Evolutionary conservation across 441 rosid species (phyloP), one percentile per base, ranked within the genome.

Genomic region (Aleurites moluccanus): DNA sequence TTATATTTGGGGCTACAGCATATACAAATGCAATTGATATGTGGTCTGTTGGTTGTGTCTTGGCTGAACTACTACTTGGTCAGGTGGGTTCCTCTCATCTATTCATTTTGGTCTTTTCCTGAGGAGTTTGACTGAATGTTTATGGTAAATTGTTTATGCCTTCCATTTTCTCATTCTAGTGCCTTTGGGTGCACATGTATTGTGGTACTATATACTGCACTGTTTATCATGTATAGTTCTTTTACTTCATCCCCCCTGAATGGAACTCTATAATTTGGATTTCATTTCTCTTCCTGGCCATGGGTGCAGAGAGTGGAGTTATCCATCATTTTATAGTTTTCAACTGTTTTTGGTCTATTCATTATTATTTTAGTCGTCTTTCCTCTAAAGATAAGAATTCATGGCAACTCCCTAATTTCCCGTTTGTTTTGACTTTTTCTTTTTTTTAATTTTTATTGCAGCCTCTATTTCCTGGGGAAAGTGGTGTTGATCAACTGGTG

Each of bases 381-480:
- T 10, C 25, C 30, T 64, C 42, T 56, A 1, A 52, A 49, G 49
- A 35, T 38, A 35, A 35, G 28, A 9, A 44, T 67, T 11, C 1
- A 50, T 53, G 28, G 40, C 62, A 9, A n/a, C 21, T 49, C 72
- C 40, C 69, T 74, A 56, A 72, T 65, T 28, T 69, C 47, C 38
- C 45, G 42, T 74, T 4, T 3, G 7, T 75, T 4, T 74, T 74
- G 14, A 25, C 64, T n/a, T 6, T 11, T n/a, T 25, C 13, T 4
- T 3, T 38, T 4, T 10, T 28, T 56, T 72, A 30, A 35, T 35
- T 38, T 38, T 38, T 38, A n/a, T 60, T 88, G 81, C 87, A 92
- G 98, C 98, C 98, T 38, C 70, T 94, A 49, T 94, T 94, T 85
- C 97, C 97, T 0, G 98, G 97, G 72, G 98, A 90, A 80, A 92